Conservation (phyloP, 306 rosid genomes). For the Trifolium subterraneum region DNA sequence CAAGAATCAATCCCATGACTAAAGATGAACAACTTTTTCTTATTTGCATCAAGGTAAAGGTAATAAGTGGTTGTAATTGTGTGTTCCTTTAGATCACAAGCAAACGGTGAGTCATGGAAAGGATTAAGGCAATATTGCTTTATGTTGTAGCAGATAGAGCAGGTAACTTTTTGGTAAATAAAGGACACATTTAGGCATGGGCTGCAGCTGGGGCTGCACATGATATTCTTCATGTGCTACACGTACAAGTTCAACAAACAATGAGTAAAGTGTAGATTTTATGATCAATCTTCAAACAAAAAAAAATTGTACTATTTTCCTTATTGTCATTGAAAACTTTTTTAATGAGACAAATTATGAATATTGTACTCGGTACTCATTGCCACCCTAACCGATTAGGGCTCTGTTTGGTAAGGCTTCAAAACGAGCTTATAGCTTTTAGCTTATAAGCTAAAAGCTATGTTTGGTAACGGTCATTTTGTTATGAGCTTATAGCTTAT, state of each 20-base stretch:
- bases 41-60: conserved; percentile 2
- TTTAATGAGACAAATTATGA: conserved; percentile 21
- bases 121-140: conserved; percentile 35
- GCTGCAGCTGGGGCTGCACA: conserved; percentile 33
- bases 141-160: conserved; percentile 30
- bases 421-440: too few species aligned
- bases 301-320: neutral
- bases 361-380: conserved; percentile 17
- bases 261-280: conserved; percentile 43
- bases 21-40: neutral
- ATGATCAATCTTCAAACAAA: neutral
- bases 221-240: conserved; percentile 41
- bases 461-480: too few species aligned
- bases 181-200: conserved; percentile 16
- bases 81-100: conserved; percentile 36
- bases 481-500: too few species aligned
- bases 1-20: too few species aligned
- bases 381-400: conserved; percentile 14
- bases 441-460: too few species aligned
- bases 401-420: too few species aligned
- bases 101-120: conserved; percentile 35
- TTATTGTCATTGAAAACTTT: neutral
- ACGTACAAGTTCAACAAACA: conserved; percentile 10
- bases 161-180: neutral
- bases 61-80: conserved; percentile 14